Evolutionary conservation across 148 eudicot genomes (phyloP).

Genomic region (Vaccinium myrtillus): DNA sequence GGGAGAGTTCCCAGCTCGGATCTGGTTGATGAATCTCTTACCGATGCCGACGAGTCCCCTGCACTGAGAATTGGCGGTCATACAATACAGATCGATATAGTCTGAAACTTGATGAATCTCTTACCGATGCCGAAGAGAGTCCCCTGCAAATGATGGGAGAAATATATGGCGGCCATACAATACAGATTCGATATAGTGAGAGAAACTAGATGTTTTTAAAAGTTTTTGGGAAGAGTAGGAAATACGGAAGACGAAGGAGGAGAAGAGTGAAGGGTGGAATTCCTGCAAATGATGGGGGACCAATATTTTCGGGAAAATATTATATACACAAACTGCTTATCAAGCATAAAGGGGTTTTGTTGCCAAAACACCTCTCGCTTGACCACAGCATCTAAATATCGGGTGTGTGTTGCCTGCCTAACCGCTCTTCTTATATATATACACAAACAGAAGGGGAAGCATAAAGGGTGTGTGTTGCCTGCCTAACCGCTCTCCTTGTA

Average conservation of each 20-base stretch:
- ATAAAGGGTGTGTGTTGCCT: neutral
- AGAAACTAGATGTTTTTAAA: too few species aligned
- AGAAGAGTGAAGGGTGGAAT: neutral
- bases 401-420: too few species aligned
- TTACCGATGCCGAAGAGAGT: too few species aligned
- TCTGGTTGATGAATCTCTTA: constrained; percentile 39
- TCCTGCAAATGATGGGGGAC: neutral
- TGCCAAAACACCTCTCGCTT: too few species aligned
- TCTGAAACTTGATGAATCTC: too few species aligned
- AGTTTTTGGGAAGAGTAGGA: too few species aligned
- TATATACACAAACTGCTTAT: neutral
- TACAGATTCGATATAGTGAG: constrained; percentile 11
- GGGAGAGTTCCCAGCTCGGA: constrained; percentile 23
- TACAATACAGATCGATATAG: too few species aligned
- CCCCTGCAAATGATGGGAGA: too few species aligned
- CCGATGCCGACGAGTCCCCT: constrained; percentile 39
- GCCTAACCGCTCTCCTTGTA: neutral
- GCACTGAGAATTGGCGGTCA: constrained; percentile 38
- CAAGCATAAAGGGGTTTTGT: too few species aligned
- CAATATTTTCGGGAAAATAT: too few species aligned
- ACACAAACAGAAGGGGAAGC: neutral
- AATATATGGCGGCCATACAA: constrained; percentile 63
- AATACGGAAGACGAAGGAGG: neutral
- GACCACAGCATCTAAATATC: too few species aligned
- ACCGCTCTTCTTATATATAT: too few species aligned